phyloP scores from a whole-genome alignment of 2,329 filamentous ascomycete species.

The Tolypocladium tropicale region DNA sequence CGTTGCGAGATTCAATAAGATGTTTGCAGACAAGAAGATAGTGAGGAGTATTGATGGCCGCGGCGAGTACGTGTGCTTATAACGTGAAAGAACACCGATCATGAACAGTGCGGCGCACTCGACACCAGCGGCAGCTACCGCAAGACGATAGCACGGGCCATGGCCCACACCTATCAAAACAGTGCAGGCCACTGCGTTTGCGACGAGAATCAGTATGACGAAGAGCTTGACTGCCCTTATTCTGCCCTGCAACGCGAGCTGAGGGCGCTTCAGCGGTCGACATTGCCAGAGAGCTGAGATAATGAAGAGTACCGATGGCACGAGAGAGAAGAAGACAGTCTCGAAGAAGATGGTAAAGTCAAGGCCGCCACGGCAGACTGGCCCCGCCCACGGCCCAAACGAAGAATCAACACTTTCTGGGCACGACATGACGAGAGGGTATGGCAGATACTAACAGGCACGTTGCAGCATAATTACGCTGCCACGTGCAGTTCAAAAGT shows the following conservation, averaged over 20 bases:
- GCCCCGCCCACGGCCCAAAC: not conserved
- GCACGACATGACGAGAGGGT: not conserved
- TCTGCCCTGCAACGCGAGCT: not conserved
- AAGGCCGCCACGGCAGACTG: not conserved
- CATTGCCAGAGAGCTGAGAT: not conserved
- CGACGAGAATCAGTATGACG: not conserved
- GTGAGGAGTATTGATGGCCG: not conserved
- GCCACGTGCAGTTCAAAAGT: not conserved
- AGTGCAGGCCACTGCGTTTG: not conserved
- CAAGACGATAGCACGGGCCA: not conserved
- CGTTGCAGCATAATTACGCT: not conserved
- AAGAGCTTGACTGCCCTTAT: not conserved
- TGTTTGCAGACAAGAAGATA: not conserved
- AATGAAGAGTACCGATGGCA: not conserved
- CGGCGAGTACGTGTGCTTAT: not conserved
- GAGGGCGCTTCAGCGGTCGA: not conserved
- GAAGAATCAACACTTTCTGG: not conserved
- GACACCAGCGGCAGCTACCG: not conserved
- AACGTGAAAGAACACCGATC: not conserved
- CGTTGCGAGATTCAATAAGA: not conserved
- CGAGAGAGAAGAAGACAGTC: not conserved
- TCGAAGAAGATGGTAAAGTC: not conserved
- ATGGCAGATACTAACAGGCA: not conserved
- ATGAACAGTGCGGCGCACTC: not conserved
- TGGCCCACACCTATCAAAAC: not conserved